phyloP scores from a whole-genome alignment of 345 rosid species.

The Diplotaxis tenuifolia region DNA sequence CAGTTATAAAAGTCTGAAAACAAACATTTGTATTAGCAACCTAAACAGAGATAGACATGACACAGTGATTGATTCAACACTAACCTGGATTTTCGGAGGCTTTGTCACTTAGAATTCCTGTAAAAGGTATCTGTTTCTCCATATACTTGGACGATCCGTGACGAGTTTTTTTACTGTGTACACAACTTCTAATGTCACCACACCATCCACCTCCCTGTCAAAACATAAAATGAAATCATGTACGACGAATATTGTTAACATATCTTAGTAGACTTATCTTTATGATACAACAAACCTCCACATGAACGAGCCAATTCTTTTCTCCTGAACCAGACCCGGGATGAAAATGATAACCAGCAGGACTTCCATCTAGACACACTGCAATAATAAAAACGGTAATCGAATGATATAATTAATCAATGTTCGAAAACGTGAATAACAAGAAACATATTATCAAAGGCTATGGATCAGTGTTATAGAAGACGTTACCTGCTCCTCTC shows the following conservation, averaged over 20 bases:
- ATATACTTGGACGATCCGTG: constrained; percentile 80
- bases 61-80: neutral
- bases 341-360: constrained; percentile 70
- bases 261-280: neutral
- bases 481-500: constrained; percentile 38
- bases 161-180: constrained; percentile 65
- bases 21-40: constrained; percentile 7
- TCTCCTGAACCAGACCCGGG: constrained; percentile 68
- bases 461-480: neutral
- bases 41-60: neutral
- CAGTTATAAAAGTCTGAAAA: constrained; percentile 87
- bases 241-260: neutral
- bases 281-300: constrained; percentile 51
- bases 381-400: neutral
- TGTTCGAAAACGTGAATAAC: neutral
- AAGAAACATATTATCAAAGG: constrained; percentile 11
- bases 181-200: constrained; percentile 62
- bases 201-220: constrained; percentile 99
- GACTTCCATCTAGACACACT: constrained; percentile 78
- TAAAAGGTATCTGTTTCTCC: constrained; percentile 77
- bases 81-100: constrained; percentile 79
- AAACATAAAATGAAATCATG: constrained; percentile 19
- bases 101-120: constrained; percentile 72
- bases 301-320: constrained; percentile 70
- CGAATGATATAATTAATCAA: neutral